Evolutionary conservation across 176 grass and related monocot genomes (phyloP), one percentile per base, ranked within the genome.

Genomic region (Avena atlantica): DNA sequence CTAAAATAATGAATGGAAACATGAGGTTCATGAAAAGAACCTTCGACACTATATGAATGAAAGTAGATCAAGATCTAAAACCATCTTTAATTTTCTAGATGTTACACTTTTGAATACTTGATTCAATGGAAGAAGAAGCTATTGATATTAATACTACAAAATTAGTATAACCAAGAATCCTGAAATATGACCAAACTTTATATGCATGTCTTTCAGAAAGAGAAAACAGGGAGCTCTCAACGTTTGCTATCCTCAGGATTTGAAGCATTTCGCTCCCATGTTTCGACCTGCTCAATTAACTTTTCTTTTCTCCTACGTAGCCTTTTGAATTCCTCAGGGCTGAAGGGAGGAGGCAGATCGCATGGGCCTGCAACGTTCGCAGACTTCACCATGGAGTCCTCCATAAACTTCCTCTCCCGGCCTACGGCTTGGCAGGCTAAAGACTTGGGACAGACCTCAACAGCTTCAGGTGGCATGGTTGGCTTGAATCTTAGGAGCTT

Each of bases 401-500:
- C 76, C 94, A 96, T 89, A 76, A 99, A 99, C 60, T 94, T 94
- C 88, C 81, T 90, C 48, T 89, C 89, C 2, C 75, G 71, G 20
- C 89, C 91, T 37, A 87, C 12, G 25, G 87, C 90, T 79, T 87
- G 86, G 57, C 94, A 99, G 15, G 86, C 94, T 85, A 94, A 88
- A 78, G 85, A 88, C 78, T 97, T 92, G 0, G 92, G 19, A 83
- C 97, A 94, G 27, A 97, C 63, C 83, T 99, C 94, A 66, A 91
- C 72, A 20, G 94, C 90, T 65, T 90, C 78, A 73, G 85, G 71
- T 34, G 94, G 91, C 78, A 85, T 77, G 13, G 87, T 94, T 49
- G 92, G 94, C 57, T 94, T 96, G 87, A 94, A 96, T 51, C 86
- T 88, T 82, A 99, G 88, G 53, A 99, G 97, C 90, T 94, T 96